Conservation (phyloP, 306 rosid species). For the Pachyrhizus erosus region DNA sequence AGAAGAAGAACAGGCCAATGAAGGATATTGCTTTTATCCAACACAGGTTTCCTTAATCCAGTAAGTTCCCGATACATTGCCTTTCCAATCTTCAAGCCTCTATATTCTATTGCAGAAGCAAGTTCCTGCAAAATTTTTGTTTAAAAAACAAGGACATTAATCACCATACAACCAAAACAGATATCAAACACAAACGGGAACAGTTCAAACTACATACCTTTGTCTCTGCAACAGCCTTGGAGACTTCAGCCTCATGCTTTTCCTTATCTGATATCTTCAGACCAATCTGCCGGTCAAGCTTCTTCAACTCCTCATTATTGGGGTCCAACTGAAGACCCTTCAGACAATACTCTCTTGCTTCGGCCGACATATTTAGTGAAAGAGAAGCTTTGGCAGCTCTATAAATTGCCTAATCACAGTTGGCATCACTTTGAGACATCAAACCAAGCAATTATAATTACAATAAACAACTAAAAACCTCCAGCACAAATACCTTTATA, state of each 20-base stretch:
- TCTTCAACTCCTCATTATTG: conserved; percentile 73
- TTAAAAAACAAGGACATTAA: conserved; percentile 34
- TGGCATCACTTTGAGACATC: conserved; percentile 28
- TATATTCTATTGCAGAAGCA: conserved; percentile 63
- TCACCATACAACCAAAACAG: conserved; percentile 37
- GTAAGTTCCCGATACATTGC: conserved; percentile 73
- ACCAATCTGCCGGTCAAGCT: conserved; percentile 66
- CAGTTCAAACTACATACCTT: conserved; percentile 55
- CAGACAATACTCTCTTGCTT: conserved; percentile 67
- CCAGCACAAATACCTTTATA: conserved; percentile 63
- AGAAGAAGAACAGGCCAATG: conserved; percentile 97
- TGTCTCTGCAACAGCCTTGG: conserved; percentile 68
- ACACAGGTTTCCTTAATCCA: conserved; percentile 72
- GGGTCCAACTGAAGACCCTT: conserved; percentile 76
- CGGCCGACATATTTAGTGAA: conserved; percentile 71
- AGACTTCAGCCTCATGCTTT: conserved; percentile 74
- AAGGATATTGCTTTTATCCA: conserved; percentile 76
- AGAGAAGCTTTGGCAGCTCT: conserved; percentile 86
- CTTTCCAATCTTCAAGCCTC: conserved; percentile 86
- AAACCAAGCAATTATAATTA: conserved; percentile 39
- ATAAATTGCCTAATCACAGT: conserved; percentile 69
- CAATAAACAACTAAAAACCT: neutral
- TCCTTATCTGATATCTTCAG: conserved; percentile 61
- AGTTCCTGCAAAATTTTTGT: conserved; percentile 62
- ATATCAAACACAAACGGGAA: conserved; percentile 11